Percentiles rank a stretch among this genome's conserved stretches.
These are phyloP conservation scores for Sanghuangporus baumii DNA, from an alignment of 1,284 basidiomycete species.

Conservation along the genomic window DNA sequence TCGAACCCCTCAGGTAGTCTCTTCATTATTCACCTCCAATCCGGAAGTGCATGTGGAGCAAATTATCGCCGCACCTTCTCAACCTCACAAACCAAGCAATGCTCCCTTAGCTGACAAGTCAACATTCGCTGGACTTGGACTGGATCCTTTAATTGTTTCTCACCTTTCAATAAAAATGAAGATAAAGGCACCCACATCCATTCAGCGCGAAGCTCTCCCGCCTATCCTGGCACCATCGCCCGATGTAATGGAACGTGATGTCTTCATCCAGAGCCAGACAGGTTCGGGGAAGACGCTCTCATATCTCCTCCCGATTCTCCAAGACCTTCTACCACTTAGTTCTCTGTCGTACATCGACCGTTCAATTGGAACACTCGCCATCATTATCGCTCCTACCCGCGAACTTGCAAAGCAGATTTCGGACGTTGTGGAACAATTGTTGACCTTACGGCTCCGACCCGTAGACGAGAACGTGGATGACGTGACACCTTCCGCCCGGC, in stretches of 20 bases:
- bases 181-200: constrained; percentile 85
- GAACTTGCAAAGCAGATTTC: constrained; percentile 94
- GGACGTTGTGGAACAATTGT: constrained; percentile 58
- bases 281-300: constrained; percentile 97
- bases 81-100: constrained; percentile 64
- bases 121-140: constrained; percentile 68
- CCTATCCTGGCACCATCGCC: constrained; percentile 52
- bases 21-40: constrained; percentile 86
- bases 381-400: constrained; percentile 92
- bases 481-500: constrained; percentile 41
- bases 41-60: constrained; percentile 52
- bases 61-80: constrained; percentile 25
- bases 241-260: constrained; percentile 54
- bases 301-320: constrained; percentile 92
- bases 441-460: constrained; percentile 72
- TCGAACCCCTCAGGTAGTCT: constrained; percentile 70
- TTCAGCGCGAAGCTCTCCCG: constrained; percentile 82
- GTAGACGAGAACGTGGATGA: constrained; percentile 49
- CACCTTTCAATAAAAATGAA: constrained; percentile 82
- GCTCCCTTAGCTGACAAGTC: constrained; percentile 74
- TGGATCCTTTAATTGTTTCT: constrained; percentile 76
- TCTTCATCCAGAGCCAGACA: constrained; percentile 96
- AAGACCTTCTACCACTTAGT: constrained; percentile 88
- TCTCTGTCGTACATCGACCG: constrained; percentile 85
- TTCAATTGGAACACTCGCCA: constrained; percentile 84